Percentiles rank a stretch among this genome's conserved stretches.
These are phyloP conservation scores for Trebouxia sp. DNA, from an alignment of 139 green algal species.

Conservation along the genomic window DNA sequence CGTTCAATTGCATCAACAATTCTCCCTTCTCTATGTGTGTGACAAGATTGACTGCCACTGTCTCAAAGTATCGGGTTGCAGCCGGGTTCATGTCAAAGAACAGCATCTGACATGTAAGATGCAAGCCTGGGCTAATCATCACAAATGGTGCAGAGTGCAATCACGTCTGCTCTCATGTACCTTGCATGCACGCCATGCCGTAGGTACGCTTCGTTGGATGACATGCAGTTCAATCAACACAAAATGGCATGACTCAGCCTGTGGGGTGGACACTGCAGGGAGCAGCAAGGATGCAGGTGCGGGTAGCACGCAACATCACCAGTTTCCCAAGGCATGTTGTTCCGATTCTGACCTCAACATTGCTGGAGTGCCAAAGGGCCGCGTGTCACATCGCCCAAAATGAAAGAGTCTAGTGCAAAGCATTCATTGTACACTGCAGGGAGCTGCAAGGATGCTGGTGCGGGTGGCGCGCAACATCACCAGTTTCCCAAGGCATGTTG, in stretches of 20 bases:
- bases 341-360: constrained; percentile 85
- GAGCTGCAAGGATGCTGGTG: constrained; percentile 77
- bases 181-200: no score
- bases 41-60: no score
- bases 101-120: no score
- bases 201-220: no score
- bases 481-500: constrained; percentile 74
- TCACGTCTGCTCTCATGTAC: no score
- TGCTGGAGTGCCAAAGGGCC: constrained; percentile 84
- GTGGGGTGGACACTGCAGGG: constrained; percentile 23
- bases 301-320: constrained; percentile 62
- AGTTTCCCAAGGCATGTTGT: constrained; percentile 78
- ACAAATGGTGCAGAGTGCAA: no score
- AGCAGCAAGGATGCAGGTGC: constrained; percentile 77
- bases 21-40: no score
- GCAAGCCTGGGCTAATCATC: no score
- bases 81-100: no score
- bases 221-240: no score
- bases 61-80: no score
- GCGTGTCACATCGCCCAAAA: background rate
- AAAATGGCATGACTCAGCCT: background rate
- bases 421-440: constrained; percentile 27
- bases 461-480: constrained; percentile 63
- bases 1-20: no score
- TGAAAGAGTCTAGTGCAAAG: background rate